These are phyloP conservation scores for Cystobasidium sp. DNA, from an alignment of 1,284 basidiomycete genomes.

Conservation along the genomic window DNA sequence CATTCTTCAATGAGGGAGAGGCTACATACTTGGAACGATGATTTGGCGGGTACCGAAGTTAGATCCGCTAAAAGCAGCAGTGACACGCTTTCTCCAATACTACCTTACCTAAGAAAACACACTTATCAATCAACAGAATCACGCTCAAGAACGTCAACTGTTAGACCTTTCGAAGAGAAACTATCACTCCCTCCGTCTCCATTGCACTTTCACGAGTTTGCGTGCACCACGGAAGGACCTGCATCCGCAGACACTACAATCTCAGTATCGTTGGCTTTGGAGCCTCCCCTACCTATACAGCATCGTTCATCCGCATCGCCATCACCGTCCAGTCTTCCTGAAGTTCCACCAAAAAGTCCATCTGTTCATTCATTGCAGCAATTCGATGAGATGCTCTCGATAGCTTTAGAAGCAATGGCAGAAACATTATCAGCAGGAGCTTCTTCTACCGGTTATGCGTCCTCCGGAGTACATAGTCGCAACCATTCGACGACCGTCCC, in stretches of 20 bases:
- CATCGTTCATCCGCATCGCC: neutral
- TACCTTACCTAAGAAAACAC: neutral
- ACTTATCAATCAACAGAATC: neutral
- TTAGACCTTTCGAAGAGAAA: neutral
- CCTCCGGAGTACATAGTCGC: neutral
- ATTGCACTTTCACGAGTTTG: slow-evolving; percentile 1
- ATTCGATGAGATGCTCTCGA: slow-evolving; percentile 14
- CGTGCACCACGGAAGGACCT: neutral
- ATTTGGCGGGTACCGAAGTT: neutral
- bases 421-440: neutral
- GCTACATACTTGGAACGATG: neutral
- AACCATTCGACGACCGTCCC: no score
- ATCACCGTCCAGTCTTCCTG: neutral
- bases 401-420: slow-evolving; percentile 3
- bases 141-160: neutral
- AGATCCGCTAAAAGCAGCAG: neutral
- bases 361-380: slow-evolving; percentile 5
- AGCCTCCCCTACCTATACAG: slow-evolving; percentile 7
- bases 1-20: neutral
- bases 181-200: neutral
- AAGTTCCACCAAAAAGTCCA: neutral
- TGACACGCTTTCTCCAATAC: neutral
- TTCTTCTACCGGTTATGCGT: no score
- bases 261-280: neutral
- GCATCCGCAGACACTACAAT: neutral